Base-by-base conservation (phyloP, 1,284 basidiomycete genomes). In the Chalciporus sp. region DNA sequence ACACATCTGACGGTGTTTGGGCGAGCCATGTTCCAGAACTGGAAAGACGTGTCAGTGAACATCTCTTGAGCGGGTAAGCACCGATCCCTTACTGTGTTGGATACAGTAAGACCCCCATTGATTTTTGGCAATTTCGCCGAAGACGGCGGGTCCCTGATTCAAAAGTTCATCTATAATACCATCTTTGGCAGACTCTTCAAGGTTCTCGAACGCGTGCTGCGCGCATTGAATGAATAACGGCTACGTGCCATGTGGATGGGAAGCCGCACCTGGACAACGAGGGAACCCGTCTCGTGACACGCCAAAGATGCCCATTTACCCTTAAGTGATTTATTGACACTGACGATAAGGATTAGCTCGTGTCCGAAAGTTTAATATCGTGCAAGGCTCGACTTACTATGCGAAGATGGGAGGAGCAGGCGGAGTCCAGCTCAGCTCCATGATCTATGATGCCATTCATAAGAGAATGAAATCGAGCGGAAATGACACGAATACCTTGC, bases 61-160 rank as follows among this genome's bases (percentile, higher is more conserved):
- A 3, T 17, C 37, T 16, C 1, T 26, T 16, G 49, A 7, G 27
- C 2, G 27, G 14, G 16, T 26, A 33, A n/a, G 17, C 29, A 11
- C 27, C 6, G 20, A 51, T 37, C 5, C 72, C 86, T 55, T 59
- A 92, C 90, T 89, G 57, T 92, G 90, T 62, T 92, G 88, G 29
- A 92, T 77, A 66, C 88, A 91, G 62, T 91, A 92, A 1, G 88
- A 86, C 11, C 90, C 90, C 90, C 90, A 92, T 65, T 92, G 90
- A 61, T 84, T 92, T 73, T 89, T 90, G 16, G 85, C 77, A n/a
- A 92, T 88, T 58, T 90, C 86, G 16, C 79, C 76, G 58, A 92
- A 91, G 23, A 87, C 76, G 0, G 66, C 67, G 1, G 81, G 67
- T 7, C 89, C 88, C 56, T 90, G 83, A 55, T 87, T 85, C 51